Percentiles rank a stretch among this genome's conserved stretches.
These are phyloP conservation scores for Lanmaoa pseudosensibilis DNA, from an alignment of 768 basidiomycete genomes.

Conservation along the genomic window DNA sequence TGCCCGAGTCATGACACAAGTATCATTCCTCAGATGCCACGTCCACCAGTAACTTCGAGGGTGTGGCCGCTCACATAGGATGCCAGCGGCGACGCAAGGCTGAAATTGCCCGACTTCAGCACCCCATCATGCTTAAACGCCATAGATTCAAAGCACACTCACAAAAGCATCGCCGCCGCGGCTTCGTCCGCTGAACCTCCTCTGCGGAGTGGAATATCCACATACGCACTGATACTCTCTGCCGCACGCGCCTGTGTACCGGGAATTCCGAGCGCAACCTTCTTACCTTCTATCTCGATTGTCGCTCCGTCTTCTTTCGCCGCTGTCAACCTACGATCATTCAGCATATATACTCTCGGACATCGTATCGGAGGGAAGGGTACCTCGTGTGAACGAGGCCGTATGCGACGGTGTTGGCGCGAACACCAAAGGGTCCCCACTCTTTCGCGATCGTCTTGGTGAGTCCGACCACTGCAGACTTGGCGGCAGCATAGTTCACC, in stretches of 20 bases:
- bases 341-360: slow-evolving; percentile 2
- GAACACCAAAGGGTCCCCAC: slow-evolving; percentile 81
- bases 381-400: slow-evolving; percentile 78
- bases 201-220: slow-evolving; percentile 63
- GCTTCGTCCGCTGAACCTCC: slow-evolving; percentile 75
- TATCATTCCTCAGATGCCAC: slow-evolving; percentile 52
- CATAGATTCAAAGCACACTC: slow-evolving; percentile 31
- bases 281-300: slow-evolving; percentile 82
- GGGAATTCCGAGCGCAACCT: slow-evolving; percentile 80
- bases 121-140: background rate
- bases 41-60: slow-evolving; percentile 80
- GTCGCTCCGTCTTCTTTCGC: slow-evolving; percentile 74
- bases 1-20: background rate
- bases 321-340: slow-evolving; percentile 57
- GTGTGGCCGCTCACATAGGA: slow-evolving; percentile 83
- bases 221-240: slow-evolving; percentile 43
- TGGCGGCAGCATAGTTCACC: slow-evolving; percentile 79
- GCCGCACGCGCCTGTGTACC: slow-evolving; percentile 42
- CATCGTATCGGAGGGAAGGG: background rate
- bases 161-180: slow-evolving; percentile 75
- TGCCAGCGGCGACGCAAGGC: slow-evolving; percentile 76
- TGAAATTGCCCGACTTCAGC: slow-evolving; percentile 30
- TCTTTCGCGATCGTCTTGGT: slow-evolving; percentile 88
- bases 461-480: slow-evolving; percentile 73
- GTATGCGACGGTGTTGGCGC: slow-evolving; percentile 79